Conservation (phyloP, 2,329 filamentous ascomycete genomes). For the Neobulgaria alba region DNA sequence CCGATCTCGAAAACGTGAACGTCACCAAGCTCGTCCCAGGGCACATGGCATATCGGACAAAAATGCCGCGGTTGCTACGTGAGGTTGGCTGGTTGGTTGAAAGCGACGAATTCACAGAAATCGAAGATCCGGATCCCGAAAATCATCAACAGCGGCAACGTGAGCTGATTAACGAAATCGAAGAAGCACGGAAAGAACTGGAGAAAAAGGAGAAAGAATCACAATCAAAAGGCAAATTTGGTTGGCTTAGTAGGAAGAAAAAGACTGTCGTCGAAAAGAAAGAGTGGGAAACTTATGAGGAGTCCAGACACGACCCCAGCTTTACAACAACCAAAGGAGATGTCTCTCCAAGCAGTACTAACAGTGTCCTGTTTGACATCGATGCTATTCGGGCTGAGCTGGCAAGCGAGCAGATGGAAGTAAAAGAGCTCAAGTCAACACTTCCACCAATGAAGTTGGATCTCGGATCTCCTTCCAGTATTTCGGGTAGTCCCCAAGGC, state of each 20-base stretch:
- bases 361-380: constrained; percentile 75
- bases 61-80: constrained; percentile 81
- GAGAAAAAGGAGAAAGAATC: constrained; percentile 65
- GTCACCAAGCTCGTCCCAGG: constrained; percentile 79
- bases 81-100: constrained; percentile 88
- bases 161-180: constrained; percentile 92
- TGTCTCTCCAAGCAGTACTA: constrained; percentile 28
- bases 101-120: constrained; percentile 90
- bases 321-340: constrained; percentile 8
- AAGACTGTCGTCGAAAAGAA: constrained; percentile 63
- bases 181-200: constrained; percentile 81
- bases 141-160: constrained; percentile 81
- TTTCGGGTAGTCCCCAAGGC: constrained; percentile 13
- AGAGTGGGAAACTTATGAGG: constrained; percentile 91
- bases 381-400: constrained; percentile 87
- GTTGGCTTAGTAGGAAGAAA: constrained; percentile 77
- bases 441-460: constrained; percentile 83
- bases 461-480: constrained; percentile 25
- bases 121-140: constrained; percentile 94
- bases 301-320: constrained; percentile 44
- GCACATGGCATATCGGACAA: constrained; percentile 92
- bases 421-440: constrained; percentile 79
- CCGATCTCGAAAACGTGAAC: constrained; percentile 80
- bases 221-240: constrained; percentile 51
- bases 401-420: constrained; percentile 45